Conservation (phyloP, 371 early-diverging fungal species). For the Circinella umbellata region DNA sequence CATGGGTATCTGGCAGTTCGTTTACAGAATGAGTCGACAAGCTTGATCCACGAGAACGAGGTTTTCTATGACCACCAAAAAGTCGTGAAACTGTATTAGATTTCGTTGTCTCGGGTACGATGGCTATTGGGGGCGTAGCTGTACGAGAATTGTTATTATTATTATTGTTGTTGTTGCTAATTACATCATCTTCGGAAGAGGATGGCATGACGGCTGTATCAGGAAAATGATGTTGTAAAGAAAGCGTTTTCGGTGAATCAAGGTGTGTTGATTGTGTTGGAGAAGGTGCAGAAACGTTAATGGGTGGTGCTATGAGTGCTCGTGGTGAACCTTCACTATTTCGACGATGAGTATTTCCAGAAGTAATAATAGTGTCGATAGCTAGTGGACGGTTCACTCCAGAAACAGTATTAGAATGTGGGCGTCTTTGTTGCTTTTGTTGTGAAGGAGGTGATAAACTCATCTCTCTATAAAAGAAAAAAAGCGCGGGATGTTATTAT, state of each 20-base stretch:
- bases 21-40: conserved; percentile 16
- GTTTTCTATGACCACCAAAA: conserved; percentile 11
- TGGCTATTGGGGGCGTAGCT: conserved; percentile 19
- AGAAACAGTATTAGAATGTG: conserved; percentile 29
- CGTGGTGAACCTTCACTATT: conserved; percentile 31
- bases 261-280: conserved; percentile 6
- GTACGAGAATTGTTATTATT: conserved; percentile 14
- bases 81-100: conserved; percentile 4
- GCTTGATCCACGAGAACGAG: conserved; percentile 30
- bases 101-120: conserved; percentile 13
- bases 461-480: background rate
- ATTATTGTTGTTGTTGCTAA: conserved; percentile 4
- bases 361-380: conserved; percentile 18
- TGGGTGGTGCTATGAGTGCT: conserved; percentile 20
- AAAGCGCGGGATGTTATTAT: background rate
- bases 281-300: conserved; percentile 32
- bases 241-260: conserved; percentile 12
- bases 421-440: conserved; percentile 13
- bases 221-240: conserved; percentile 13
- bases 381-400: conserved; percentile 19
- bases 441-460: background rate
- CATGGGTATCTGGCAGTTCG: conserved; percentile 14
- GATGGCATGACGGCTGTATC: conserved; percentile 13
- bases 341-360: conserved; percentile 19
- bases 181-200: background rate